These are phyloP conservation scores for Fusarium robinianum DNA, from an alignment of 2,329 filamentous ascomycete genomes.

Conservation along the genomic window DNA sequence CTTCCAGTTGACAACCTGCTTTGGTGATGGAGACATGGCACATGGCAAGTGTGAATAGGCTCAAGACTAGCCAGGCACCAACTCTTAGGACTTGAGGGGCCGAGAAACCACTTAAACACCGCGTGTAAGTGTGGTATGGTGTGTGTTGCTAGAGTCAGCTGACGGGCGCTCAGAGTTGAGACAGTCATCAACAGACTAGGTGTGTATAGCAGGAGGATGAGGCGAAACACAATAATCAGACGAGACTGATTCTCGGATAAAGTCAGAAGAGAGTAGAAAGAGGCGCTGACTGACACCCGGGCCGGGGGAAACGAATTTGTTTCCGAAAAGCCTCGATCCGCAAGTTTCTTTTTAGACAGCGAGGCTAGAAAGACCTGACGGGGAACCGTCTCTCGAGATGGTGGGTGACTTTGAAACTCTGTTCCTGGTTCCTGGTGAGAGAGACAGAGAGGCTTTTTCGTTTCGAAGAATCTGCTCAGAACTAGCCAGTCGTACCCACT, in stretches of 20 bases:
- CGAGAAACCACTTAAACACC: too few species aligned
- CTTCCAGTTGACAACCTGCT: constrained; percentile 4
- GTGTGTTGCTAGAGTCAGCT: neutral
- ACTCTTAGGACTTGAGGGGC: neutral
- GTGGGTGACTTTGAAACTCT: constrained; percentile 6
- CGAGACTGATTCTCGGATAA: neutral
- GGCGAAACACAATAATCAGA: neutral
- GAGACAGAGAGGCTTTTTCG: neutral
- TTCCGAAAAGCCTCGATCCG: neutral
- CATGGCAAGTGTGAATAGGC: neutral
- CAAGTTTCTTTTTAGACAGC: neutral
- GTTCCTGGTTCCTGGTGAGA: constrained; percentile 6
- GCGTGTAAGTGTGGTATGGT: too few species aligned
- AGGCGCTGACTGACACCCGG: too few species aligned
- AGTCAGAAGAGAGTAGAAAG: neutral
- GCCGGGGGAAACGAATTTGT: too few species aligned
- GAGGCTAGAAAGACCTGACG: neutral
- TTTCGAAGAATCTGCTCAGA: neutral
- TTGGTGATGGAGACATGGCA: constrained; percentile 5
- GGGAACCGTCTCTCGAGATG: constrained; percentile 1
- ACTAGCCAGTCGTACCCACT: too few species aligned
- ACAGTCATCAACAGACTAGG: too few species aligned
- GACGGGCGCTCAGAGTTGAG: constrained; percentile 14
- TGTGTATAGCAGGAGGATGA: neutral
- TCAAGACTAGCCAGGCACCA: neutral